A percentile compares a stretch with the other conserved stretches of the same genome.
phyloP scores from a whole-genome alignment of 2,329 filamentous ascomycete genomes.

The Colletotrichum sp. region DNA sequence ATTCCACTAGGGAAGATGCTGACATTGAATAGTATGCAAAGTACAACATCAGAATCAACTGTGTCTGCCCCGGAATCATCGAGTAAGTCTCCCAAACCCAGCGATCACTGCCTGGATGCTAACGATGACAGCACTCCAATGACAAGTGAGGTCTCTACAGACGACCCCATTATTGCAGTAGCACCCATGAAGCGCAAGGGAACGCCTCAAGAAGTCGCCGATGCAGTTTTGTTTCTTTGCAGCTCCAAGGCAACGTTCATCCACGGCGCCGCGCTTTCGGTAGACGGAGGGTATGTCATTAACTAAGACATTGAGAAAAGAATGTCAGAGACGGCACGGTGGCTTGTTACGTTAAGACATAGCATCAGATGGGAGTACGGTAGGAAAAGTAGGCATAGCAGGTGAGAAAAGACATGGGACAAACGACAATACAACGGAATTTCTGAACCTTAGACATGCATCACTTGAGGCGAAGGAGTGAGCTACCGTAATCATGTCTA shows the following conservation, averaged over 20 bases:
- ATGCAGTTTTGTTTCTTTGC: constrained; percentile 49
- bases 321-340: background rate
- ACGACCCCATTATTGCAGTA: constrained; percentile 35
- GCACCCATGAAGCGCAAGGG: constrained; percentile 44
- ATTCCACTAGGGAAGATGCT: background rate
- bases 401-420: background rate
- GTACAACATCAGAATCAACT: constrained; percentile 50
- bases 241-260: constrained; percentile 51
- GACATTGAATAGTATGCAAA: constrained; percentile 41
- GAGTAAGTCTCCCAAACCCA: constrained; percentile 29
- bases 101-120: background rate
- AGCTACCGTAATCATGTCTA: rapidly evolving
- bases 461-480: background rate
- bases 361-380: background rate
- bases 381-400: background rate
- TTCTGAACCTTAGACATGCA: background rate
- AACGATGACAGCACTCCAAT: constrained; percentile 39
- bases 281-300: constrained; percentile 46
- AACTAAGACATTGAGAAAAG: background rate
- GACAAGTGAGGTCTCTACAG: constrained; percentile 40
- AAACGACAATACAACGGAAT: background rate
- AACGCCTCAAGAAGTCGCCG: constrained; percentile 50
- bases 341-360: background rate
- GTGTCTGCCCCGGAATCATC: constrained; percentile 51
- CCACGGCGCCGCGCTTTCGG: constrained; percentile 46